Evolutionary conservation across 78 protist species (phyloP).

Genomic region (Polysphondylium violaceum): DNA sequence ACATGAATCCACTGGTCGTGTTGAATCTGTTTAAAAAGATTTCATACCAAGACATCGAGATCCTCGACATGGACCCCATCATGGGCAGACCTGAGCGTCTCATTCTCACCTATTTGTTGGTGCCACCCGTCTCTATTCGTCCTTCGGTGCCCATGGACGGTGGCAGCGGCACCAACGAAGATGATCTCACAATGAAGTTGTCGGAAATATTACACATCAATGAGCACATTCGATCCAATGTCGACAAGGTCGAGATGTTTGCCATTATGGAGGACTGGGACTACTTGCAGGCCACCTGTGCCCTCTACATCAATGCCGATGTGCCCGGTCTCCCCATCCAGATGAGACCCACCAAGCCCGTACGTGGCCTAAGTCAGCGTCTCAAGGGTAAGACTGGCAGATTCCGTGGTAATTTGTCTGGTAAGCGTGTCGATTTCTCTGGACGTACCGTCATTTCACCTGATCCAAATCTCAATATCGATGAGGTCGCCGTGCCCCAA

Average conservation of each 20-base stretch:
- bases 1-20: conserved; percentile 91
- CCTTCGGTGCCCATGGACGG: conserved; percentile 95
- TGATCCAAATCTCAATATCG: conserved; percentile 98
- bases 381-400: conserved; percentile 99
- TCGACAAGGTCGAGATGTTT: conserved; percentile 31
- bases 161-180: conserved; percentile 94
- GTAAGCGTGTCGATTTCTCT: conserved; percentile 99
- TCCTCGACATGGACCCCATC: conserved; percentile 93
- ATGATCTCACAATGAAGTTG: conserved; percentile 96
- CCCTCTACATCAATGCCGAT: conserved; percentile 88
- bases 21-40: conserved; percentile 88
- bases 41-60: conserved; percentile 76
- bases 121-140: conserved; percentile 98
- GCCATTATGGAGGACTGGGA: conserved; percentile 93
- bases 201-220: conserved; percentile 88
- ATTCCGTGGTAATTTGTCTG: conserved; percentile 97
- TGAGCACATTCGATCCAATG: conserved; percentile 63
- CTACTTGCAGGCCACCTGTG: conserved; percentile 84
- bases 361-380: conserved; percentile 96
- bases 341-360: conserved; percentile 85
- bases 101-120: conserved; percentile 85
- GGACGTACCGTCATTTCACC: conserved; percentile 99
- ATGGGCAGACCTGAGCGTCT: conserved; percentile 89
- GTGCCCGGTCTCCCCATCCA: conserved; percentile 84
- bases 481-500: conserved; percentile 96